These are phyloP conservation scores for Bipolaris gigantea DNA, from an alignment of 2,329 filamentous ascomycete species.

Conservation along the genomic window DNA sequence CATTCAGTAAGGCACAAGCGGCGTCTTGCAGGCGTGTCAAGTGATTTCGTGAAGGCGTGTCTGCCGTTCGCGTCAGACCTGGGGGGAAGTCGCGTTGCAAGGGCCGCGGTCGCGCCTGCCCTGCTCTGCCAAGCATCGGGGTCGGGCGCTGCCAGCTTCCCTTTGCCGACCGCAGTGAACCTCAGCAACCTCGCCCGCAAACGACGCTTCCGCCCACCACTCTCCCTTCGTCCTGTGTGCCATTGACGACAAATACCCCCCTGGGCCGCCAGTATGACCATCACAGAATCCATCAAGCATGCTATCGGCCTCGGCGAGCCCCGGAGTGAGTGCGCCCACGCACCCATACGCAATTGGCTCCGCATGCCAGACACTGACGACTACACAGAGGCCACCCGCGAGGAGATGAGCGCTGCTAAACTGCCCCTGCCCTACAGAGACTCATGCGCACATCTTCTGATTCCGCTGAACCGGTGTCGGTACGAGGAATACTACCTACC, in stretches of 20 bases:
- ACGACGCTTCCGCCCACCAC: constrained; percentile 13
- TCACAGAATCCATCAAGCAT: constrained; percentile 52
- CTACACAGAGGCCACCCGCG: constrained; percentile 72
- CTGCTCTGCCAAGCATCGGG: constrained; percentile 25
- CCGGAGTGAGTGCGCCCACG: constrained; percentile 29
- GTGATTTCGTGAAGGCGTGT: constrained; percentile 22
- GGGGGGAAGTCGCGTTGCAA: constrained; percentile 20
- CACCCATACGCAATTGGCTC: constrained; percentile 22
- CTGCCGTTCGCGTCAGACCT: constrained; percentile 12
- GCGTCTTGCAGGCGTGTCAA: constrained; percentile 9
- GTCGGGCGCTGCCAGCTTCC: constrained; percentile 16
- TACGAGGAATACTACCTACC: constrained; percentile 89
- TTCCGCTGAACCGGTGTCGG: constrained; percentile 94
- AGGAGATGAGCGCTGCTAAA: constrained; percentile 91
- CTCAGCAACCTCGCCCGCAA: constrained; percentile 19
- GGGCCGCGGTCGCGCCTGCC: constrained; percentile 20
- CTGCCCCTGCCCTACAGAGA: constrained; percentile 91
- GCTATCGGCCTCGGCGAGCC: constrained; percentile 50
- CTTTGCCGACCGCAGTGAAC: constrained; percentile 21
- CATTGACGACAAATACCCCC: constrained; percentile 24
- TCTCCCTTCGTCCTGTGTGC: constrained; percentile 10
- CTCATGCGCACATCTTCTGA: constrained; percentile 90
- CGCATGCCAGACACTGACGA: constrained; percentile 36
- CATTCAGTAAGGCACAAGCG: constrained; percentile 8
- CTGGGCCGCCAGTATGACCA: constrained; percentile 41